Base-by-base conservation (phyloP, 306 rosid species). In the Lithocarpus polystachyus region DNA sequence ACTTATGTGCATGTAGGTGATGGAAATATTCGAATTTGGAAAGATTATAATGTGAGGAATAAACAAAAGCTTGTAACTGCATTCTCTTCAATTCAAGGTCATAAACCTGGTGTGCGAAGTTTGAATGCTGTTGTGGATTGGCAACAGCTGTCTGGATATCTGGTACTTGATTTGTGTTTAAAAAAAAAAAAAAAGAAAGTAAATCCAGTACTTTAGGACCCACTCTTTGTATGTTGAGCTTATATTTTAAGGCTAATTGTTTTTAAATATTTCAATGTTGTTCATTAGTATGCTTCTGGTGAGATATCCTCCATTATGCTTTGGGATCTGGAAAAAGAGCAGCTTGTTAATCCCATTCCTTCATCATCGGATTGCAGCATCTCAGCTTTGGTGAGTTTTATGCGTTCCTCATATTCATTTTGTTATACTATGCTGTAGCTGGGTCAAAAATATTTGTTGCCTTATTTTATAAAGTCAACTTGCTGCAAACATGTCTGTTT, bases 241-340 rank as follows among this genome's bases (percentile, higher is more conserved):
- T 61, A 8, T 59, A 2, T 60, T 71, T 33, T 71, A 40, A 59
- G 72, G 79, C 52, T 75, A 45, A 61, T 79, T 75, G 73, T 69
- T 84, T 53, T 75, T 65, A 24, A 79, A 56, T 6, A 64, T 57
- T 86, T 24, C 54, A 52, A 33, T 72, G 76, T 62, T 74, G 57
- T 56, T 90, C 82, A 62, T 75, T 90, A 96, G 99, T 96, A 90
- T 83, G 96, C 99, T 68, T 88, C 98, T 62, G 94, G 96, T 72
- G 97, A 91, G 87, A 60, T 84, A 76, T 90, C 99, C 12, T 86
- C 97, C 67, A 88, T 92, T 72, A 90, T 82, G 88, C 80, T 86
- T 52, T 96, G 99, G 99, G 99, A 96, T 86, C 89, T 96, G 79
- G 97, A 96, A 56, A 96, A 88, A 85, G 99, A 96, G 91, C 93